These are phyloP conservation scores for Gynostemma pentaphyllum DNA, from an alignment of 306 rosid species.

Conservation along the genomic window DNA sequence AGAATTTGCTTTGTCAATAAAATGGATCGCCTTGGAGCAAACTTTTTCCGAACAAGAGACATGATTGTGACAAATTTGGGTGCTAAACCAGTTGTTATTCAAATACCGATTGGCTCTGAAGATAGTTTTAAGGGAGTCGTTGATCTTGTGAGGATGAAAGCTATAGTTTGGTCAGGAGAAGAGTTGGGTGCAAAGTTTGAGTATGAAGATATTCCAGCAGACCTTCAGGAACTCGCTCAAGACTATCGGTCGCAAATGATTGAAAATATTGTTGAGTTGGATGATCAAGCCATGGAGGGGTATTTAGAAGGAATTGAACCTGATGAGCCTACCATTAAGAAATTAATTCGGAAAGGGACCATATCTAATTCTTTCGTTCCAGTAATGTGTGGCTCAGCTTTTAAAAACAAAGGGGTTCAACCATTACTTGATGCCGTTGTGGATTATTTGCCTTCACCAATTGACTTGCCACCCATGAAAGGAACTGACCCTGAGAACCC, in stretches of 20 bases:
- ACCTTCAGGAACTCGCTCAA: conserved; percentile 61
- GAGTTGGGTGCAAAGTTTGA: conserved; percentile 85
- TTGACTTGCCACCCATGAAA: conserved; percentile 83
- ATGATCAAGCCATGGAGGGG: conserved; percentile 74
- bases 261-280: conserved; percentile 71
- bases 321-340: conserved; percentile 62
- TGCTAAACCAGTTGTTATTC: conserved; percentile 87
- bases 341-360: conserved; percentile 71
- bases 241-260: conserved; percentile 62
- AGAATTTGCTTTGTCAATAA: conserved; percentile 92
- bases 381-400: conserved; percentile 90
- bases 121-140: conserved; percentile 72
- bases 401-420: conserved; percentile 97
- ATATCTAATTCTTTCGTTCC: conserved; percentile 63
- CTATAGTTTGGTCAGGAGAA: conserved; percentile 92
- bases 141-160: conserved; percentile 89
- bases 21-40: conserved; percentile 98
- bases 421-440: conserved; percentile 91
- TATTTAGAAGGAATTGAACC: conserved; percentile 91
- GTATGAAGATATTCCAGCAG: conserved; percentile 58
- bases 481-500: conserved; percentile 91
- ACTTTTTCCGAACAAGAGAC: conserved; percentile 85
- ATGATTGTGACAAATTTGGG: conserved; percentile 92
- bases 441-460: conserved; percentile 87
- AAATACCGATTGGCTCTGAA: conserved; percentile 81